phyloP scores from a whole-genome alignment of 257 asterid genomes.

The Plantago ovata region DNA sequence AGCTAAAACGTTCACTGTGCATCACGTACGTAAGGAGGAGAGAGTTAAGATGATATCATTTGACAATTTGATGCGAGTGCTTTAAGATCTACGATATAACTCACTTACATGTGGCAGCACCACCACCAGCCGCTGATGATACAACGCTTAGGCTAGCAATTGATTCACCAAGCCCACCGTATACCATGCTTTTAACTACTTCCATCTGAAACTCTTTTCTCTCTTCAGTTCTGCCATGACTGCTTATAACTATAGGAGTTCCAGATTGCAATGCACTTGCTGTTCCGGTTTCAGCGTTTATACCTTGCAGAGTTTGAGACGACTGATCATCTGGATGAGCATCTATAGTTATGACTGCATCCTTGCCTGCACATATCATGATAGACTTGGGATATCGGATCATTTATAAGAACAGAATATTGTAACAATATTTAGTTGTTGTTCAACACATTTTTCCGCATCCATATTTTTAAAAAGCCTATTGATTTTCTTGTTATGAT shows the following conservation, averaged over 20 bases:
- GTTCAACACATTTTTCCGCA: not conserved
- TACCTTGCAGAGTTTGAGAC: constrained; percentile 21
- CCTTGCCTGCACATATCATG: constrained; percentile 52
- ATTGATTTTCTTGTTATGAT: not conserved
- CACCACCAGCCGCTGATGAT: constrained; percentile 79
- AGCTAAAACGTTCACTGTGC: constrained; percentile 65
- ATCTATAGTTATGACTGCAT: constrained; percentile 48
- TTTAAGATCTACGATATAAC: not conserved
- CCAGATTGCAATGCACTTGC: constrained; percentile 11
- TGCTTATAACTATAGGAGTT: constrained; percentile 26
- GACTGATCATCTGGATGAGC: constrained; percentile 26
- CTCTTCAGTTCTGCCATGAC: constrained; percentile 26
- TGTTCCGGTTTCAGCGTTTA: constrained; percentile 18
- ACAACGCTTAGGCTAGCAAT: constrained; percentile 67
- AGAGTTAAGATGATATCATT: constrained; percentile 1
- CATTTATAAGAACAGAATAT: too few relatives aligned
- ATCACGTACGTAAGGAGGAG: constrained; percentile 14
- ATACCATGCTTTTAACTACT: constrained; percentile 70
- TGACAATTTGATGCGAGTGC: not conserved
- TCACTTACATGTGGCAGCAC: constrained; percentile 65
- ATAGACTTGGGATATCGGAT: too few relatives aligned
- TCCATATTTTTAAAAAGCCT: constrained; percentile 6
- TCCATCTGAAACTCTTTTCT: constrained; percentile 41
- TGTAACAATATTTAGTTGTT: too few relatives aligned
- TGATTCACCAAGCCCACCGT: constrained; percentile 71